Evolutionary conservation across 805 yeast genomes (phyloP), one percentile per base, ranked within the genome.

Genomic region (Lipomyces chichibuensis): DNA sequence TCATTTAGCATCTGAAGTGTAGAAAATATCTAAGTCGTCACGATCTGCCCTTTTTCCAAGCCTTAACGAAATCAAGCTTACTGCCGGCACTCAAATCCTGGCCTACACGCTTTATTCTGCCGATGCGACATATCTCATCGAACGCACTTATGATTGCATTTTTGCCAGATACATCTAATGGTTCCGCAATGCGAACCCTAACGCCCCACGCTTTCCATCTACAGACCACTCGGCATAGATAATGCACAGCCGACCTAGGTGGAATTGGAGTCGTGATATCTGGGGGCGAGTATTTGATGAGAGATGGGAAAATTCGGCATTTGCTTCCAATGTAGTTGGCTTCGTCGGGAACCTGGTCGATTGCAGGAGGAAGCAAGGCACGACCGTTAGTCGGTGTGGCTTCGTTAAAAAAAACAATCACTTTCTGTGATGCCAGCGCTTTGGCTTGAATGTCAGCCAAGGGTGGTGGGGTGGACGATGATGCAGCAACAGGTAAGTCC

Each of bases 341-440:
- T 20, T 39, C 53, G 23, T 43, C 49, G 8, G 33, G 55, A 69
- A 58, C 25, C 57, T 62, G 46, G 53, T 35, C 55, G 70, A 3
- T 74, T 59, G 46, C 80, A 79, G 64, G 90, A 84, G 2, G 91
- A 68, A 93, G 81, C 0, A 93, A 75, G 0, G 92, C 87, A 69
- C 87, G 87, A 60, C 96, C 95, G 75, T 93, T 94, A 0, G 97
- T 86, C 0, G 97, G 83, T 0, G 97, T 90, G 0, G 97, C 97
- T 54, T 71, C 73, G 13, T 49, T 61, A 35, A 70, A 70, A 23
- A 64, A 13, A 2, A 70, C 62, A 3, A 86, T 81, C 0, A 81
- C 78, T 54, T 83, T 82, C n/a, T 81, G 80, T 2, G 76, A 75
- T 25, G 77, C 73, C 35, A 75, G 70, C 0, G 79, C 79, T 13